Evolutionary conservation across 345 rosid genomes (phyloP).

Genomic region (Pugionium cornutum): DNA sequence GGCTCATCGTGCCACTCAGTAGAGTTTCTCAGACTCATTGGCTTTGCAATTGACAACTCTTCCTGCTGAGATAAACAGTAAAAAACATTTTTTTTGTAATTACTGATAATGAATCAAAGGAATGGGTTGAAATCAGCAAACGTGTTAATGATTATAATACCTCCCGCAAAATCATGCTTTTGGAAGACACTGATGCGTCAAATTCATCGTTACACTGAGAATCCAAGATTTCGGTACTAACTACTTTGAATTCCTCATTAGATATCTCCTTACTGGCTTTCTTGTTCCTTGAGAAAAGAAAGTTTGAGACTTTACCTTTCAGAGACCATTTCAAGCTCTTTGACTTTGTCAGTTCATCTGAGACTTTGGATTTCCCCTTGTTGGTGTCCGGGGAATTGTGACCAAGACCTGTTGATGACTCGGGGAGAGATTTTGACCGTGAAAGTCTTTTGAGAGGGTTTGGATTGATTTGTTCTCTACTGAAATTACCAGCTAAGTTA

Average conservation of each 20-base stretch:
- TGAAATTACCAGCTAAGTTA: constrained; percentile 41
- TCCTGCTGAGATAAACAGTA: constrained; percentile 40
- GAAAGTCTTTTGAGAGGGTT: constrained; percentile 54
- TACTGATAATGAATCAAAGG: background rate
- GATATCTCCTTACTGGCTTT: constrained; percentile 46
- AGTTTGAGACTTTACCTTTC: constrained; percentile 59
- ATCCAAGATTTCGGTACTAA: constrained; percentile 32
- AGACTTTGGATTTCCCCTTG: constrained; percentile 41
- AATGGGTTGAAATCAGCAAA: constrained; percentile 13
- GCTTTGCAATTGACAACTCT: constrained; percentile 33
- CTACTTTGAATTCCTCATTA: constrained; percentile 36
- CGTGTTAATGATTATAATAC: constrained; percentile 18
- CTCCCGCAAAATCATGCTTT: constrained; percentile 28
- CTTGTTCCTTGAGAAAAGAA: constrained; percentile 62
- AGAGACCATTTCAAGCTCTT: constrained; percentile 56
- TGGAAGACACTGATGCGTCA: constrained; percentile 28
- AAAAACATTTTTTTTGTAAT: background rate
- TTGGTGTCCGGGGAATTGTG: constrained; percentile 46
- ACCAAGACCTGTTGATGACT: constrained; percentile 54
- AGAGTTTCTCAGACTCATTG: constrained; percentile 35
- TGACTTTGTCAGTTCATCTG: constrained; percentile 50
- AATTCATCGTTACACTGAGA: constrained; percentile 30
- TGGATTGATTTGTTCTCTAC: constrained; percentile 45
- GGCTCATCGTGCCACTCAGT: constrained; percentile 62
- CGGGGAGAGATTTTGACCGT: constrained; percentile 82